phyloP scores from a whole-genome alignment of 352 stramenopile species.

The Globisporangium camurandrum region DNA sequence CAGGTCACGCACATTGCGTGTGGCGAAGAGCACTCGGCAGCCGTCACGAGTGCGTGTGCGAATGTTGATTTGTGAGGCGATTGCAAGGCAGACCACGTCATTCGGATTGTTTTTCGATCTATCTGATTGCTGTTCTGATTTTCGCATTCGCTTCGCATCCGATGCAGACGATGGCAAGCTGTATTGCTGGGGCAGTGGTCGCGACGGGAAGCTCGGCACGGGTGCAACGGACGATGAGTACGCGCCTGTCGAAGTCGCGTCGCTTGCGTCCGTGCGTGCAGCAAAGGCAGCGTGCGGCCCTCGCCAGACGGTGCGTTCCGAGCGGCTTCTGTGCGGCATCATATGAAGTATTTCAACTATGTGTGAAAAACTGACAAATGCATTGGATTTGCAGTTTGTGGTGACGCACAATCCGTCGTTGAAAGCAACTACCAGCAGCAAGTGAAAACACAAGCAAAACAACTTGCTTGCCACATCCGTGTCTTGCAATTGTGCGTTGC shows the following conservation, averaged over 20 bases:
- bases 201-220: constrained; percentile 64
- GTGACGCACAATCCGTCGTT: constrained; percentile 1
- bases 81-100: neutral
- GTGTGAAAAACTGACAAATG: too few species aligned
- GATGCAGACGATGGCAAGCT: constrained; percentile 53
- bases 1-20: constrained; percentile 43
- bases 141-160: too few species aligned
- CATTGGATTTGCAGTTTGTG: constrained; percentile 2
- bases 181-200: constrained; percentile 63
- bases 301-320: constrained; percentile 50
- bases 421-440: neutral
- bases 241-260: constrained; percentile 34
- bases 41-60: constrained; percentile 32
- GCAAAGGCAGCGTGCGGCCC: constrained; percentile 41
- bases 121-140: too few species aligned
- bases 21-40: constrained; percentile 58
- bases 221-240: constrained; percentile 48
- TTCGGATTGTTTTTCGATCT: too few species aligned
- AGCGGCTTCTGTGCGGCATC: neutral
- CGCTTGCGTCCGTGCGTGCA: constrained; percentile 49
- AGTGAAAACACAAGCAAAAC: neutral
- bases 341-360: too few species aligned
- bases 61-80: neutral
- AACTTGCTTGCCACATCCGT: neutral
- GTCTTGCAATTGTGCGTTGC: neutral